Evolutionary conservation across 2,329 filamentous ascomycete species (phyloP), one percentile per base, ranked within the genome.

Genomic region (Diaporthe sp.): DNA sequence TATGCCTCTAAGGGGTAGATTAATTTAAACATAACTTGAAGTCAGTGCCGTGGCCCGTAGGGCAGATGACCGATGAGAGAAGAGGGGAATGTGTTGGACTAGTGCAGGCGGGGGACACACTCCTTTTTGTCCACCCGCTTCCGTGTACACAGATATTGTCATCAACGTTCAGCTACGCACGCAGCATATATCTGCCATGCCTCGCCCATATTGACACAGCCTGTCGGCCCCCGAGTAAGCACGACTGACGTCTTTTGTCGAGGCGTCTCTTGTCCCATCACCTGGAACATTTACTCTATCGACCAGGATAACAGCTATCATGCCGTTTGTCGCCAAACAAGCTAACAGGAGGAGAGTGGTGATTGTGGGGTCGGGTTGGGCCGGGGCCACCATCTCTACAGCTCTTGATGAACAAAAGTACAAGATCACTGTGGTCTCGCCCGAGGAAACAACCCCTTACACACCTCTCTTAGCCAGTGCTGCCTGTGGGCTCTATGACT

Each of bases 361-460:
- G 15, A 72, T 74, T 12, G 73, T 74, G 53, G 70, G 73, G 22
- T 61, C 73, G 2, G 73, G 70, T 4, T 72, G 73, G 70, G 73
- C 73, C 47, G 70, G 70, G 17, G 59, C 73, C 10, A 74, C 70
- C 19, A n/a, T 74, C n/a, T 72, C 73, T 9, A 72, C 61, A 8
- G 32, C 55, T 55, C 55, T 74, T 17, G 73, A 74, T 47, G 69
- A 72, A 35, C 39, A 35, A 19, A 74, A 74, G 17, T 74, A 68
- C 70, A 72, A 74, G 42, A 51, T 74, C 35, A 74, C 73, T 27
- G 59, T 74, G 4, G 53, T 74, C 25, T 72, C 70, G 17, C 70
- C 73, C 3, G 73, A 74, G 37, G 70, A 74, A 30, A 74, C 70
- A 15, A 72, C 73, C 10, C 70, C 73, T 15, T 74, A 74, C 27